A percentile compares a stretch with the other conserved stretches of the same genome.
Evolutionary conservation across 805 yeast genomes (phyloP).

Genomic region (Lipomyces orientalis): DNA sequence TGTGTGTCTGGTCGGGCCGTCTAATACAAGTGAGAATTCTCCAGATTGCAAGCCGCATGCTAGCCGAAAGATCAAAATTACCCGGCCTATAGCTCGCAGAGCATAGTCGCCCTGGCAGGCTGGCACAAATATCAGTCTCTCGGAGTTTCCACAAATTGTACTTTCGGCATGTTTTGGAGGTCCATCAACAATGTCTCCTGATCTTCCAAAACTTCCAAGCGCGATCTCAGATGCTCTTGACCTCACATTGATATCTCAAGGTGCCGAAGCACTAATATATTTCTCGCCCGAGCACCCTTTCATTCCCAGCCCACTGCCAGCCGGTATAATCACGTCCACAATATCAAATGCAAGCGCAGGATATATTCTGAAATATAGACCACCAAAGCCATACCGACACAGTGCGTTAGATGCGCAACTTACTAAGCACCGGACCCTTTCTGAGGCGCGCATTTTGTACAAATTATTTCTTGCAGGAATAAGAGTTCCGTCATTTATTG

Average conservation of each 20-base stretch:
- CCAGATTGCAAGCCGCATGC: too few species aligned
- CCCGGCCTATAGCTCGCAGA: too few species aligned
- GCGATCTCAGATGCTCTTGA: constrained; percentile 20
- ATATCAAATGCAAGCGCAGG: constrained; percentile 18
- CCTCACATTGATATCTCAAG: constrained; percentile 36
- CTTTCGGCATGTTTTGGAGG: not conserved
- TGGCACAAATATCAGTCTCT: too few species aligned
- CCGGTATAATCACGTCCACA: constrained; percentile 6
- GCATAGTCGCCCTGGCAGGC: too few species aligned
- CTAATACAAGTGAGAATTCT: too few species aligned
- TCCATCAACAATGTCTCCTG: not conserved
- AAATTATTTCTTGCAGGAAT: constrained; percentile 60
- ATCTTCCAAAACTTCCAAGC: constrained; percentile 15
- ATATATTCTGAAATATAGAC: constrained; percentile 75
- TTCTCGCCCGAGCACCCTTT: constrained; percentile 33
- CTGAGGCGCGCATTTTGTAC: constrained; percentile 79
- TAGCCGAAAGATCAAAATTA: too few species aligned
- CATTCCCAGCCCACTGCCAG: constrained; percentile 13
- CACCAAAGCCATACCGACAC: constrained; percentile 89
- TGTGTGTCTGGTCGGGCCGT: too few species aligned
- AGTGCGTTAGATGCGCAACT: constrained; percentile 75
- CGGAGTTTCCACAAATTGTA: not conserved
- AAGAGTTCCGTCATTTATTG: constrained; percentile 72
- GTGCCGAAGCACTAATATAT: constrained; percentile 40
- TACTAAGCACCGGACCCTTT: constrained; percentile 78